phyloP scores from a whole-genome alignment of 2,329 filamentous ascomycete species.

The Claviceps sp. region DNA sequence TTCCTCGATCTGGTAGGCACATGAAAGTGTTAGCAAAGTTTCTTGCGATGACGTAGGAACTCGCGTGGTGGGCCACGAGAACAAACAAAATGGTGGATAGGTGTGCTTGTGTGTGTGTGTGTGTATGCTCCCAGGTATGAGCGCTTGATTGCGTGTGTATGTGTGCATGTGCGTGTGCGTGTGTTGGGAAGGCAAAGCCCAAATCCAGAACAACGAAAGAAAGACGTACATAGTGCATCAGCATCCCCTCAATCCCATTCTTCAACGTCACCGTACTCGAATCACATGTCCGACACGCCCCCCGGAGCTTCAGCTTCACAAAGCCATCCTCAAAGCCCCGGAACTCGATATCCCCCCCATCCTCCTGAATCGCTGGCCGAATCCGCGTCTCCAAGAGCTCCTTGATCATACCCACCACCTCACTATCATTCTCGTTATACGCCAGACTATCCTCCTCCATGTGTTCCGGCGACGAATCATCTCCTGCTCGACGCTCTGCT shows the following conservation, averaged over 20 bases:
- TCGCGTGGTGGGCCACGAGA: too few species aligned
- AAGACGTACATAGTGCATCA: slow-evolving; percentile 79
- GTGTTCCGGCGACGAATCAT: slow-evolving; percentile 12
- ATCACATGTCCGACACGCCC: slow-evolving; percentile 90
- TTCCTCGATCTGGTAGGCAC: slow-evolving; percentile 63
- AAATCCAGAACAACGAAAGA: not conserved
- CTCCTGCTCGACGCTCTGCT: slow-evolving; percentile 45
- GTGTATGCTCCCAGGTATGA: too few species aligned
- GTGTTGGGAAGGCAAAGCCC: too few species aligned
- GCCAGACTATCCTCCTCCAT: slow-evolving; percentile 53
- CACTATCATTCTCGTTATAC: slow-evolving; percentile 82
- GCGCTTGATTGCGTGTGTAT: too few species aligned
- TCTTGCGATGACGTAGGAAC: too few species aligned
- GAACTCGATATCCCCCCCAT: slow-evolving; percentile 95
- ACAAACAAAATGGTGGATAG: too few species aligned
- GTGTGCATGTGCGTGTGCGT: too few species aligned
- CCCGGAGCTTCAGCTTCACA: slow-evolving; percentile 76
- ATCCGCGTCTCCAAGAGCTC: slow-evolving; percentile 92
- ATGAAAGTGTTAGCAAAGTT: not conserved
- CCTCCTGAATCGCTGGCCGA: slow-evolving; percentile 89
- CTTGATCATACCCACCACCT: slow-evolving; percentile 97
- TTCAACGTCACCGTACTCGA: slow-evolving; percentile 93
- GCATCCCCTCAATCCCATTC: slow-evolving; percentile 96
- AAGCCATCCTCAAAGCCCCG: slow-evolving; percentile 72
- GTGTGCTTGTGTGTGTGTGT: too few species aligned